These are phyloP conservation scores for Penicillium sclerotigenum DNA, from an alignment of 2,329 filamentous ascomycete genomes.

Conservation along the genomic window DNA sequence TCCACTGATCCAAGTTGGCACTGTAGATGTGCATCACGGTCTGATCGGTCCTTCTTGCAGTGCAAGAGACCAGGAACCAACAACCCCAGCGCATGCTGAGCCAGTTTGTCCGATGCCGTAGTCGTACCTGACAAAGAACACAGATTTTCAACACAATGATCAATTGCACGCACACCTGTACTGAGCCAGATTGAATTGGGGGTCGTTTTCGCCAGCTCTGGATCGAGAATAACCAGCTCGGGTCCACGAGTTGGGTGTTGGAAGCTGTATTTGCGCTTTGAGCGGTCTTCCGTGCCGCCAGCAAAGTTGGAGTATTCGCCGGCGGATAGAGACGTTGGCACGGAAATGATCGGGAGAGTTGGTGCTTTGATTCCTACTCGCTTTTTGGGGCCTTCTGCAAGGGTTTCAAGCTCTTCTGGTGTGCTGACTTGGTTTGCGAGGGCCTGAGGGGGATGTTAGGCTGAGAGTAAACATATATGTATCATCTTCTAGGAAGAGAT, in stretches of 20 bases:
- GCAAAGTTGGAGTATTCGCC: constrained; percentile 44
- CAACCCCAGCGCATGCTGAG: constrained; percentile 39
- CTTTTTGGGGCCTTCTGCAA: constrained; percentile 31
- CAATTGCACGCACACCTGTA: constrained; percentile 56
- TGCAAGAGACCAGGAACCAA: constrained; percentile 46
- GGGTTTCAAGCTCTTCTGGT: constrained; percentile 38
- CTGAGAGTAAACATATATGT: neutral
- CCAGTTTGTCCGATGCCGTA: constrained; percentile 36
- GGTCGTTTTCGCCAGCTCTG: constrained; percentile 51
- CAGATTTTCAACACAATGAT: constrained; percentile 58
- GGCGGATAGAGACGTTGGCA: constrained; percentile 44
- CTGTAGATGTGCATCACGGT: constrained; percentile 45
- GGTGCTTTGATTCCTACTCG: constrained; percentile 24
- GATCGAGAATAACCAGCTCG: constrained; percentile 56
- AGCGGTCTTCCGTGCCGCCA: constrained; percentile 38
- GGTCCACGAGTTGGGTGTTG: constrained; percentile 43
- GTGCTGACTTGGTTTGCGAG: constrained; percentile 49
- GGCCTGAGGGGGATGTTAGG: constrained; percentile 29
- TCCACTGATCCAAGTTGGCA: constrained; percentile 53
- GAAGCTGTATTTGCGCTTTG: constrained; percentile 39
- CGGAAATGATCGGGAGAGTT: constrained; percentile 36
- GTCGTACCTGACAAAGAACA: constrained; percentile 43
- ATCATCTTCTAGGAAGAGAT: neutral
- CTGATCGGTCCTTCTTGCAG: constrained; percentile 37
- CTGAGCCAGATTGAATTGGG: constrained; percentile 56